Percentiles rank a stretch among this genome's conserved stretches.
phyloP scores from a whole-genome alignment of 2,329 filamentous ascomycete genomes.

The Westerdykella sp. region DNA sequence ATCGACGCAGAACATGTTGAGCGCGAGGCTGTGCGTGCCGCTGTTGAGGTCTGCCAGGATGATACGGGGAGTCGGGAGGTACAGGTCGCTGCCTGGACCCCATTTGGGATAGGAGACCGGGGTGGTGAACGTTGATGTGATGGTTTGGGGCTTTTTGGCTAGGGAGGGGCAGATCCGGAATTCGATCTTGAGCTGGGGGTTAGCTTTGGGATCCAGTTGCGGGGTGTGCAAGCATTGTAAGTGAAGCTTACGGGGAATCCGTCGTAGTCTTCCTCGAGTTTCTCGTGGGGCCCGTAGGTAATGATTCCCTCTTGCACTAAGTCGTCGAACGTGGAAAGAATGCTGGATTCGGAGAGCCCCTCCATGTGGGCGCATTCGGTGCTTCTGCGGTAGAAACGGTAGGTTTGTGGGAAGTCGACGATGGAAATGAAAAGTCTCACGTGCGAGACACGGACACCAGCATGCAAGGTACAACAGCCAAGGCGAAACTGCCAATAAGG shows the following conservation, averaged over 20 bases:
- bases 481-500: too few relatives aligned
- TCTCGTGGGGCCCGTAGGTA: conserved; percentile 19
- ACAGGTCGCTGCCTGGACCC: conserved; percentile 38
- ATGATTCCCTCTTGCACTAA: conserved; percentile 21
- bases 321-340: conserved; percentile 18
- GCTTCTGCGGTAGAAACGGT: neutral
- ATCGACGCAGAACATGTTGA: conserved; percentile 48
- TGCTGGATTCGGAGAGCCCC: conserved; percentile 6
- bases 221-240: too few relatives aligned
- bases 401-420: too few relatives aligned
- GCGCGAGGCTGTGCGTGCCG: conserved; percentile 40
- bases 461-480: too few relatives aligned
- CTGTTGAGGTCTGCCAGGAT: conserved; percentile 37
- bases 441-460: too few relatives aligned
- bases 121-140: conserved; percentile 13
- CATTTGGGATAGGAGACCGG: conserved; percentile 11
- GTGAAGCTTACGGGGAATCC: conserved; percentile 22
- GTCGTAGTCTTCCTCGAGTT: conserved; percentile 13
- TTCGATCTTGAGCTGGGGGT: conserved; percentile 19
- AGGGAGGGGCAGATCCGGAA: conserved; percentile 29
- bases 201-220: neutral
- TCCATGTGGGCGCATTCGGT: neutral
- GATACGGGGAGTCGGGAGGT: conserved; percentile 40
- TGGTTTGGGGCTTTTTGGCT: conserved; percentile 24
- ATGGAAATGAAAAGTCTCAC: too few relatives aligned